A percentile compares a stretch with the other conserved stretches of the same genome.
phyloP scores from a whole-genome alignment of 371 early-diverging fungal species.

The Rhizomucor pusillus region DNA sequence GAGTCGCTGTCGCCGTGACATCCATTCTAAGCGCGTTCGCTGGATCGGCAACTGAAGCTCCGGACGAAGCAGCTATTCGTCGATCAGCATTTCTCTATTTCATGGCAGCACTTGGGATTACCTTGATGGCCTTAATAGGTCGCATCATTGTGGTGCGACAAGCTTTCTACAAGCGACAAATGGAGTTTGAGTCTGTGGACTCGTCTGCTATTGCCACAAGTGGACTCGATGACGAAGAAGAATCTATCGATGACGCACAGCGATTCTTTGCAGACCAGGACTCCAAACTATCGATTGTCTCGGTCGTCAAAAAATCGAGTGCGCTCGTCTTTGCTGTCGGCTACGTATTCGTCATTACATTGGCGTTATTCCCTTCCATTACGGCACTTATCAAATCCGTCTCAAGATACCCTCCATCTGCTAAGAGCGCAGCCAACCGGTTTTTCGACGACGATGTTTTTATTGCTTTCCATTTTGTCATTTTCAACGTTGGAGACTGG shows the following conservation, averaged over 20 bases:
- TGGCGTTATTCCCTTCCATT: conserved; percentile 77
- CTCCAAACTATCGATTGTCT: conserved; percentile 1
- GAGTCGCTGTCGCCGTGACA: conserved; percentile 58
- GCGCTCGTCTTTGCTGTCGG: conserved; percentile 53
- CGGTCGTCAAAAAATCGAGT: conserved; percentile 29
- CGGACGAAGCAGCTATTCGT: conserved; percentile 33
- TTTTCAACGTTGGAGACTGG: conserved; percentile 78
- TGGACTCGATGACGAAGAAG: conserved; percentile 7
- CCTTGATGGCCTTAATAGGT: conserved; percentile 45
- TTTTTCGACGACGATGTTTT: conserved; percentile 61
- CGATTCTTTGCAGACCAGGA: conserved; percentile 2
- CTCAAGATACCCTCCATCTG: conserved; percentile 15
- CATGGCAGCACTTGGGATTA: conserved; percentile 46
- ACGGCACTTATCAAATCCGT: conserved; percentile 68
- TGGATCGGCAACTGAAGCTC: conserved; percentile 18
- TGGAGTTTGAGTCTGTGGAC: conserved; percentile 20
- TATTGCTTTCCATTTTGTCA: conserved; percentile 73
- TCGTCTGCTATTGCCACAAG: background rate
- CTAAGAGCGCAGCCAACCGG: conserved; percentile 16
- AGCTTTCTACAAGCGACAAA: conserved; percentile 53
- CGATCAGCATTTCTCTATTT: conserved; percentile 63
- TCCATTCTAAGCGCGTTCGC: conserved; percentile 53
- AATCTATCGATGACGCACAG: conserved; percentile 13
- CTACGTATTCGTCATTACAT: conserved; percentile 65
- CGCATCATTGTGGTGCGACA: conserved; percentile 38